Evolutionary conservation across 1,139 yeast genomes (phyloP), one percentile per base, ranked within the genome.

Genomic region (Taphrina populina): DNA sequence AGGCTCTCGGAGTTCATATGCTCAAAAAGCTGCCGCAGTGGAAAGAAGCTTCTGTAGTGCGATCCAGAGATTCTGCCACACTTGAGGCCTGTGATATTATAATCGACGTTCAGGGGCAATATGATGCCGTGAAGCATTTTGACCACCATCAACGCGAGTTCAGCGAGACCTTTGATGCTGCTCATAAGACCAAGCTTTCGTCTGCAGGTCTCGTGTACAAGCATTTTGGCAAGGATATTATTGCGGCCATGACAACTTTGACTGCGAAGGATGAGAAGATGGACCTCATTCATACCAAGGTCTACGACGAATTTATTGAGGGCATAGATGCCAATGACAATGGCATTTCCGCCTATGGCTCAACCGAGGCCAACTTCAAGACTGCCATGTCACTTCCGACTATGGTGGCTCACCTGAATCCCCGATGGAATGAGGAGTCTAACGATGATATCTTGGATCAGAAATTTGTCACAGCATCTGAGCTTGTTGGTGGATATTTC

Each of bases 311-410:
- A 62, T 88, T 92, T 65, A 75, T 92, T 60, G 98, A 90, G 69
- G 83, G 95, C 20, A 77, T 92, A 54, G 99, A 92, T 72, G 98
- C 97, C 57, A 88, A 88, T 66, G 99, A 92, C 69, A 92, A 92
- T 66, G 99, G 99, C 65, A 80, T 92, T 60, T 77, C 78, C 66
- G 84, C 85, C 64, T 88, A 82, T 77, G 74, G 64, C 33, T 67
- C 62, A 23, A 62, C 66, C 30, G 59, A 63, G 56, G 67, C 74
- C 32, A 60, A 60, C 27, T 73, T 67, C 64, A 63, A 64, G 58
- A 64, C 64, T 56, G 77, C 88, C 19, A 76, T 94, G 58, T 54
- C 56, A 2, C 37, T 59, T 3, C 95, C 96, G n/a, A 76, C 90
- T 2, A 73, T 88, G 59, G 84, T 84, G 8, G 74, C 94, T 13